Evolutionary conservation across 768 basidiomycete species (phyloP).

Genomic region (Lactarius hengduanensis): DNA sequence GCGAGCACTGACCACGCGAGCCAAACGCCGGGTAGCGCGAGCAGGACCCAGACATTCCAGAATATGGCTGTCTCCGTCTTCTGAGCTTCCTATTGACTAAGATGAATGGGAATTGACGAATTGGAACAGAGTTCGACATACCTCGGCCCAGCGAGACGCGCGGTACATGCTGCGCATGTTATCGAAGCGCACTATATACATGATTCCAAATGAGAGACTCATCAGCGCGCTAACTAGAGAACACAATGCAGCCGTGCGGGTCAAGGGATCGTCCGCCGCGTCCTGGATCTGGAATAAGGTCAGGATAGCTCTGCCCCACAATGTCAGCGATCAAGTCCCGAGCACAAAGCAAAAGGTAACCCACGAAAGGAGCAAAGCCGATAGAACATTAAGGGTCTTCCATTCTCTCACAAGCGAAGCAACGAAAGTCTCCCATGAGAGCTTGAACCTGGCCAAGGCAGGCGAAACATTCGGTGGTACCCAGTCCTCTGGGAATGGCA

Average conservation of each 20-base stretch:
- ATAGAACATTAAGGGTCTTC: constrained; percentile 76
- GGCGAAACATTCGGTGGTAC: constrained; percentile 53
- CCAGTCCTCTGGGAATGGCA: constrained; percentile 41
- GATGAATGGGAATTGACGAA: constrained; percentile 4
- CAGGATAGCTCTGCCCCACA: constrained; percentile 56
- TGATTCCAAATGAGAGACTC: constrained; percentile 70
- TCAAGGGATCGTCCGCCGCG: constrained; percentile 58
- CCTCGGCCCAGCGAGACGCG: constrained; percentile 73
- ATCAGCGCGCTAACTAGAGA: constrained; percentile 65
- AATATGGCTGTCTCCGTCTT: constrained; percentile 45
- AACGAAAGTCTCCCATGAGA: constrained; percentile 69
- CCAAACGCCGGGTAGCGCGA: constrained; percentile 68
- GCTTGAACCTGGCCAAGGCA: constrained; percentile 60
- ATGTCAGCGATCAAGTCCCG: constrained; percentile 7
- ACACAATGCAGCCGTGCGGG: constrained; percentile 59
- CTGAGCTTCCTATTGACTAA: constrained; percentile 52
- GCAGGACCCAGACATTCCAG: constrained; percentile 70
- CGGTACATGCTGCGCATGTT: constrained; percentile 72
- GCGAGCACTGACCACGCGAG: constrained; percentile 73
- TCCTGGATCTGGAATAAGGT: constrained; percentile 59
- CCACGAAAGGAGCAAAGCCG: constrained; percentile 47
- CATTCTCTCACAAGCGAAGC: constrained; percentile 69
- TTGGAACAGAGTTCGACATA: constrained; percentile 30
- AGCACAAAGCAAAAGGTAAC: neutral
- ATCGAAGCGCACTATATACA: constrained; percentile 69